phyloP scores from a whole-genome alignment of 371 early-diverging fungal species.

The Actinomortierella ambigua region DNA sequence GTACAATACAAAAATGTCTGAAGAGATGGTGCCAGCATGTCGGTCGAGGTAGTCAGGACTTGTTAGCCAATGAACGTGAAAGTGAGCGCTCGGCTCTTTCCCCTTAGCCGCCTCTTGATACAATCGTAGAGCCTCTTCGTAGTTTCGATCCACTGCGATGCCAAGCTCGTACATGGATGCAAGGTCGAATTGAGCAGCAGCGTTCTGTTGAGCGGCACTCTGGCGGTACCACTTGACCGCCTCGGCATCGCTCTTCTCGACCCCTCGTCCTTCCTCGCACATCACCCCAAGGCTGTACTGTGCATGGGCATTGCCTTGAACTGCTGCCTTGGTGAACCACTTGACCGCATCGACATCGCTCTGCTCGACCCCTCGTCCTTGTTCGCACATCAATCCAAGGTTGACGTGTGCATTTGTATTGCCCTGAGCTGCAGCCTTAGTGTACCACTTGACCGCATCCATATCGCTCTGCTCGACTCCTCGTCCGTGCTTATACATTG shows the following conservation, averaged over 20 bases:
- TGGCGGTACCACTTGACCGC: conserved; percentile 70
- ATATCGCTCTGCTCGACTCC: no score
- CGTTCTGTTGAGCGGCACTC: conserved; percentile 70
- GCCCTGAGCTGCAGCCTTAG: no score
- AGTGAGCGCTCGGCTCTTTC: conserved; percentile 48
- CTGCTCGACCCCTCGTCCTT: conserved; percentile 50
- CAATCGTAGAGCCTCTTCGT: conserved; percentile 55
- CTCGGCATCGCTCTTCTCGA: conserved; percentile 53
- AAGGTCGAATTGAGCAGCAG: conserved; percentile 72
- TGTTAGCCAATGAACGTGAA: conserved; percentile 46
- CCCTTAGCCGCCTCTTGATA: conserved; percentile 45
- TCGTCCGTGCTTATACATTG: no score
- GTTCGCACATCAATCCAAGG: background rate
- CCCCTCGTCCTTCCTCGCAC: conserved; percentile 75
- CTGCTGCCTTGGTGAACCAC: conserved; percentile 67
- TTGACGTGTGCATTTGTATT: no score
- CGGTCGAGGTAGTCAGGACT: no score
- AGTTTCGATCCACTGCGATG: conserved; percentile 53
- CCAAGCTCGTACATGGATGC: conserved; percentile 74
- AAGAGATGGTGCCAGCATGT: no score
- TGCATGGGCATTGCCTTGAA: conserved; percentile 49
- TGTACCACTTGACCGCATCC: no score
- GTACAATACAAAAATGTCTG: no score
- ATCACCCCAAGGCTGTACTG: conserved; percentile 73
- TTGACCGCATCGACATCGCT: conserved; percentile 45